A percentile compares a stretch with the other conserved stretches of the same genome.
phyloP scores from a whole-genome alignment of 148 eudicot genomes.

The Silene uniflora region DNA sequence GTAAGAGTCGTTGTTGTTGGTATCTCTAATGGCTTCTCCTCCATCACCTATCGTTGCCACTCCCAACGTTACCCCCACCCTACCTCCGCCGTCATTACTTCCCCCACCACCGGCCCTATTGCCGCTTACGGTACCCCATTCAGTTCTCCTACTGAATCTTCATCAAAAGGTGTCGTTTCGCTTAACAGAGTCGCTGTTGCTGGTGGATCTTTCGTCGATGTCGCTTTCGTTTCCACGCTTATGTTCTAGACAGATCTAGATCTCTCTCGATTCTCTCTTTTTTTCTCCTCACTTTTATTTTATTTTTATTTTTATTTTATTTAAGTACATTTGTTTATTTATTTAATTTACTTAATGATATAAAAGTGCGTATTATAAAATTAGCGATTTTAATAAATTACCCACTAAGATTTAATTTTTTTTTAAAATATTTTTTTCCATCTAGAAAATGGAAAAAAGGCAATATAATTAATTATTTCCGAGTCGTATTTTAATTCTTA shows the following conservation, averaged over 20 bases:
- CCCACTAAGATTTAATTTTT: too few relatives aligned
- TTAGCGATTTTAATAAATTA: too few relatives aligned
- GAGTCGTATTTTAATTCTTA: too few relatives aligned
- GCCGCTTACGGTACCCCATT: not conserved
- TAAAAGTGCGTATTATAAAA: too few relatives aligned
- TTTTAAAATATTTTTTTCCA: too few relatives aligned
- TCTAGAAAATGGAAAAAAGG: too few relatives aligned
- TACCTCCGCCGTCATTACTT: not conserved
- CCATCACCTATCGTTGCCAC: not conserved
- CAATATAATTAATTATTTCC: too few relatives aligned
- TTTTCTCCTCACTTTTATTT: not conserved
- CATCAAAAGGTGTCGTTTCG: not conserved
- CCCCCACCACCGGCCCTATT: not conserved
- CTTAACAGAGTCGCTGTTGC: not conserved
- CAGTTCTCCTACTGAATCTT: not conserved
- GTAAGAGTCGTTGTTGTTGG: too few relatives aligned
- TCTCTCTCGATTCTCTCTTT: too few relatives aligned
- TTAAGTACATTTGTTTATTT: slow-evolving; percentile 14
- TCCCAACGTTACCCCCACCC: not conserved
- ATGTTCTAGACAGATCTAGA: slow-evolving; percentile 11
- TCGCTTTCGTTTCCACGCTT: not conserved
- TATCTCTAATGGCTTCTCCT: not conserved
- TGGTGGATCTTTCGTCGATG: slow-evolving; percentile 2
- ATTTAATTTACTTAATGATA: too few relatives aligned
- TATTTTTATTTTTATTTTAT: not conserved